Conservation (phyloP, 768 basidiomycete genomes). For the Lactarius indigo region DNA sequence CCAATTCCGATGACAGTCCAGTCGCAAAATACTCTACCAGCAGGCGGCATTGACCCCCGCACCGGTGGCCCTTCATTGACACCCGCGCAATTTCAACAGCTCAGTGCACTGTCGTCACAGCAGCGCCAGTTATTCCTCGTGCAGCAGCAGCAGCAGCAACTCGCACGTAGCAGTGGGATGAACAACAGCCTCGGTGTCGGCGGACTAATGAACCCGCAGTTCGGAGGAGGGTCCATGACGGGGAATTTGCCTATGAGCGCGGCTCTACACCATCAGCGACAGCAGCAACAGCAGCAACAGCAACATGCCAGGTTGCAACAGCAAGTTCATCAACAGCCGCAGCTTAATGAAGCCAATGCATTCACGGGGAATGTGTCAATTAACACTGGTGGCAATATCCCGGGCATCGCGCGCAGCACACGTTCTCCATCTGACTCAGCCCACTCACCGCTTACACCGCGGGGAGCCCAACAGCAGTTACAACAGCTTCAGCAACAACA, state of each 20-base stretch:
- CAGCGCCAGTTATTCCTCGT: conserved; percentile 47
- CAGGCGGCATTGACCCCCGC: conserved; percentile 25
- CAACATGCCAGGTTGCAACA: conserved; percentile 41
- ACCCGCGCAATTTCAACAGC: conserved; percentile 27
- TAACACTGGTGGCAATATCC: conserved; percentile 39
- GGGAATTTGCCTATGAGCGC: conserved; percentile 7
- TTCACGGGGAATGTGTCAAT: conserved; percentile 36
- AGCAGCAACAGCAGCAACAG: conserved; percentile 40
- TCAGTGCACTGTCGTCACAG: conserved; percentile 32
- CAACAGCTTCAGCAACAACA: conserved; percentile 31
- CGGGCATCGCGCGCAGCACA: conserved; percentile 71
- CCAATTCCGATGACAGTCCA: conserved; percentile 19
- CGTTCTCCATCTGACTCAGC: conserved; percentile 70
- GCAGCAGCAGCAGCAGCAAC: conserved; percentile 36
- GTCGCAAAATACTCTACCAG: conserved; percentile 13
- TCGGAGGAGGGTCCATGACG: conserved; percentile 12
- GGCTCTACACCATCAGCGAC: conserved; percentile 14
- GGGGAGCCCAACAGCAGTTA: conserved; percentile 26
- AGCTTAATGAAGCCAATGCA: conserved; percentile 42
- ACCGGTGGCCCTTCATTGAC: conserved; percentile 29
- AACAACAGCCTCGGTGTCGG: conserved; percentile 10
- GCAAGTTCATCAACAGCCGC: conserved; percentile 20
- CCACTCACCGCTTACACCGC: conserved; percentile 43
- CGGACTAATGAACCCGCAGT: conserved; percentile 18
- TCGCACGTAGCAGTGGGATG: conserved; percentile 10